Conservation (phyloP, 176 grass and related monocot species). For the Oryza glumipatula region DNA sequence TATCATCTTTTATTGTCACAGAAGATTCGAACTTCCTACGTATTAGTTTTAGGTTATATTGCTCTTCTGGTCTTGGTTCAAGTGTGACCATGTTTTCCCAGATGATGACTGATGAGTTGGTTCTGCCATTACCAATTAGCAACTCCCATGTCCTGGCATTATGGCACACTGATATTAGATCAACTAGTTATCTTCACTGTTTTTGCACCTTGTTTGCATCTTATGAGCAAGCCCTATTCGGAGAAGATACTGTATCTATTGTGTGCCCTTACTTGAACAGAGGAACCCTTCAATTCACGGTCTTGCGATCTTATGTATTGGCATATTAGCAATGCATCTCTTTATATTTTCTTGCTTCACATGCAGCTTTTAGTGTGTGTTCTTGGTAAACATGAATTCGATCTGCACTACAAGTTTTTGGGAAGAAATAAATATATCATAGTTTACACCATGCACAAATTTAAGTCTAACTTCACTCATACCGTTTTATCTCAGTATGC, state of each 20-base stretch:
- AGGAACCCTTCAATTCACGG: not conserved
- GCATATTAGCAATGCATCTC: not conserved
- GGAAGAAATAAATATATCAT: not conserved
- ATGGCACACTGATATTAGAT: not conserved
- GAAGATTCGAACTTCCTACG: not conserved
- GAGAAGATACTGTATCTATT: not conserved
- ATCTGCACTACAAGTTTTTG: not conserved
- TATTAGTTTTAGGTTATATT: not conserved
- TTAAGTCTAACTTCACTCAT: not conserved
- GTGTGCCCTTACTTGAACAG: not conserved
- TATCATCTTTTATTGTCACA: not conserved
- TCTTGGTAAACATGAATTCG: not conserved
- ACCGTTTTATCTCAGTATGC: not conserved
- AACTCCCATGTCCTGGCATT: not conserved
- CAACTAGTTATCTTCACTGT: not conserved
- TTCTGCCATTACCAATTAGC: not conserved
- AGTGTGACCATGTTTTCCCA: not conserved
- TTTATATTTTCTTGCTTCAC: not conserved
- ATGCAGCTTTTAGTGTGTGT: not conserved
- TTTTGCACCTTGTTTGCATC: constrained; percentile 13
- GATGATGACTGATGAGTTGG: not conserved
- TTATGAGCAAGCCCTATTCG: not conserved
- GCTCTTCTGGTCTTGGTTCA: not conserved
- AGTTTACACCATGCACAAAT: not conserved
- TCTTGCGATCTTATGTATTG: not conserved